These are phyloP conservation scores for Apocynum venetum DNA, from an alignment of 257 asterid genomes.

Conservation along the genomic window DNA sequence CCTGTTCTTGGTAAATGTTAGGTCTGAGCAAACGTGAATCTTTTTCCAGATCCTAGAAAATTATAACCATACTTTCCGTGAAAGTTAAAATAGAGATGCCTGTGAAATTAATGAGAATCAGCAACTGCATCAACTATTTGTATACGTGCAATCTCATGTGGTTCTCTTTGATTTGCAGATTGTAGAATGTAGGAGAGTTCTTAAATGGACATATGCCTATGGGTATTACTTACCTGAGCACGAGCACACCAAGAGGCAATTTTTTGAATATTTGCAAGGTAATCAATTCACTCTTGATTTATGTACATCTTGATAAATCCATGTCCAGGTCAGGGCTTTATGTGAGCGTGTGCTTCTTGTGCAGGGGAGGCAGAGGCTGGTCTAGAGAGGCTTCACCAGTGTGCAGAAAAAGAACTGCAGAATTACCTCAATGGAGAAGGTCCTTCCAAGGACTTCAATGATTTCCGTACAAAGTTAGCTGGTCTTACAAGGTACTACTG, in stretches of 20 bases:
- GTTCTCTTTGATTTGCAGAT: conserved; percentile 53
- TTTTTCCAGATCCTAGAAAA: background rate
- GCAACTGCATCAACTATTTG: background rate
- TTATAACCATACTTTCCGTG: background rate
- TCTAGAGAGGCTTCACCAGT: conserved; percentile 96
- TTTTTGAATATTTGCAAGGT: conserved; percentile 99
- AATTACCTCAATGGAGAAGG: conserved; percentile 52
- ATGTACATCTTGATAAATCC: conserved; percentile 3
- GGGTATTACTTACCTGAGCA: conserved; percentile 82
- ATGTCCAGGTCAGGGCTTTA: background rate
- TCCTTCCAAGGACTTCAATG: conserved; percentile 73
- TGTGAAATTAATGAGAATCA: background rate
- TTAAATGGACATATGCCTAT: conserved; percentile 97
- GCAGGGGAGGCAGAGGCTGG: conserved; percentile 99
- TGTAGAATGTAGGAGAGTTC: conserved; percentile 94
- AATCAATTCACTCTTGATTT: conserved; percentile 16
- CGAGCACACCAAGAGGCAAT: conserved; percentile 66
- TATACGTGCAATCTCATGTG: background rate
- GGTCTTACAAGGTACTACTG: conserved; percentile 77
- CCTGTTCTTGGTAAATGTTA: background rate
- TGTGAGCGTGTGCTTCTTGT: conserved; percentile 5
- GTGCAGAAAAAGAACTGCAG: conserved; percentile 92
- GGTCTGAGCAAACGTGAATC: background rate
- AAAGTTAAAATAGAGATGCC: background rate
- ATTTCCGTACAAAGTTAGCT: conserved; percentile 93